phyloP scores from a whole-genome alignment of 208 protist genomes.

The Kentomonas sorsogonicus region DNA sequence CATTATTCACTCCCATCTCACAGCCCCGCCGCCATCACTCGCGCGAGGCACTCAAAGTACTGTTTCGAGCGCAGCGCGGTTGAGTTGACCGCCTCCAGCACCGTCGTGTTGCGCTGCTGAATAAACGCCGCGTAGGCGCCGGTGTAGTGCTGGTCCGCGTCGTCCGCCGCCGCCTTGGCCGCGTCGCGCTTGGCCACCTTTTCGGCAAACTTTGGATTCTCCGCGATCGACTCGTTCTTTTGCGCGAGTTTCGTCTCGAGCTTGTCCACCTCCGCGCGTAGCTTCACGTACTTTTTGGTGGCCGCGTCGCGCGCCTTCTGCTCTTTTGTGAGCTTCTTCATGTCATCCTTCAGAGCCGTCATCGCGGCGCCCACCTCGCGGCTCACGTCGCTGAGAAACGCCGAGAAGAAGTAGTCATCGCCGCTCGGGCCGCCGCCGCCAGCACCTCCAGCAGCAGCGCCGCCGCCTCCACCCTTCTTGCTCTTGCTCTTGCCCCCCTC shows the following conservation, averaged over 20 bases:
- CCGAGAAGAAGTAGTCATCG: conserved; percentile 28
- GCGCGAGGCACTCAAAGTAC: conserved; percentile 32
- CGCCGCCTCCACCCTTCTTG: conserved; percentile 3
- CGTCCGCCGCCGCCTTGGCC: conserved; percentile 19
- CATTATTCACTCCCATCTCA: neutral
- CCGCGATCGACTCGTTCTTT: conserved; percentile 47
- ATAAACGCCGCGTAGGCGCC: conserved; percentile 16
- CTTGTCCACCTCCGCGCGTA: conserved; percentile 24
- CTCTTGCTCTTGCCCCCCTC: neutral
- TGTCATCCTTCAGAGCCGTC: conserved; percentile 21
- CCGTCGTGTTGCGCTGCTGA: conserved; percentile 23
- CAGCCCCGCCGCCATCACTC: conserved; percentile 11
- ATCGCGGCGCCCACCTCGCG: conserved; percentile 23
- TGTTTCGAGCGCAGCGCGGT: conserved; percentile 18
- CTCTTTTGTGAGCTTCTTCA: conserved; percentile 14
- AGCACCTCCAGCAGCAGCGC: neutral
- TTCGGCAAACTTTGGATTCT: conserved; percentile 37
- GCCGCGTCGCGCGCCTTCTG: conserved; percentile 17
- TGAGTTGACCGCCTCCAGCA: conserved; percentile 19
- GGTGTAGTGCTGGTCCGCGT: conserved; percentile 21
- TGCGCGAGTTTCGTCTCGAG: conserved; percentile 51
- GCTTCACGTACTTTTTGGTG: conserved; percentile 34
- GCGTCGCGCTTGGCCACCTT: conserved; percentile 35
- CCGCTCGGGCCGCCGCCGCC: no score
- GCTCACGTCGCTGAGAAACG: conserved; percentile 61